Evolutionary conservation across 495 filamentous ascomycete genomes (phyloP), one percentile per base, ranked within the genome.

Genomic region (Tricharina praecox): DNA sequence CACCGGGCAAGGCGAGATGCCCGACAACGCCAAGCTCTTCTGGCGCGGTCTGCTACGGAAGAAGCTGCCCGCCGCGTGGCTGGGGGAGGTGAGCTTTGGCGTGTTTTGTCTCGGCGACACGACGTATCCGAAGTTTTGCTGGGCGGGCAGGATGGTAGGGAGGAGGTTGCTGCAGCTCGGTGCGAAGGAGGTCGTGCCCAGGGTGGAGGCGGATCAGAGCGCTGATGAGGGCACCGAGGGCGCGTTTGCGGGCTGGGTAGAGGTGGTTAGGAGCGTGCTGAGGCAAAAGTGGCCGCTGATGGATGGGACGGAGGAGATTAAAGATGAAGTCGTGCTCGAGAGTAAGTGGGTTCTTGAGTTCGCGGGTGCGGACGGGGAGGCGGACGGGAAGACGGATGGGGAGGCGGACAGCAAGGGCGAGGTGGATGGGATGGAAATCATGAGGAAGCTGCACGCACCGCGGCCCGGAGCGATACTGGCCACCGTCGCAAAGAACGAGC

Each of bases 101-200:
- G 79, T 76, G 0, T 95, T 99, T 69, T 92, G 90, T 4, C 70
- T 95, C 13, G 90, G 90, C 1, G 87, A 99, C 64, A 93, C 79
- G 54, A 90, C 85, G 2, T 99, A 99, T 71, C 73, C 78, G 3
- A 85, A 88, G 81, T 96, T 86, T 66, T 96, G 96, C 66, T 93
- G 81, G 78, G 86, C 87, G 18, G 77, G 77, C 23, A 73, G 85
- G 36, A 96, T 94, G 66, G 67, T 99, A 23, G 76, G 83, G 60
- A 87, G 83, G 56, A 72, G 90, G 33, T 70, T 99, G 20, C 53
- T 80, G 30, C 90, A 96, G 61, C 70, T 99, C 4, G 86, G 90
- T 0, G 92, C 83, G 3, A 69, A 71, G 35, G 79, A 88, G 48
- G 71, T 86, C 50, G 80, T 78, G 54, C 74, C 74, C 19, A 69